These are phyloP conservation scores for Nemophila menziesii DNA, from an alignment of 257 asterid species.

Conservation along the genomic window DNA sequence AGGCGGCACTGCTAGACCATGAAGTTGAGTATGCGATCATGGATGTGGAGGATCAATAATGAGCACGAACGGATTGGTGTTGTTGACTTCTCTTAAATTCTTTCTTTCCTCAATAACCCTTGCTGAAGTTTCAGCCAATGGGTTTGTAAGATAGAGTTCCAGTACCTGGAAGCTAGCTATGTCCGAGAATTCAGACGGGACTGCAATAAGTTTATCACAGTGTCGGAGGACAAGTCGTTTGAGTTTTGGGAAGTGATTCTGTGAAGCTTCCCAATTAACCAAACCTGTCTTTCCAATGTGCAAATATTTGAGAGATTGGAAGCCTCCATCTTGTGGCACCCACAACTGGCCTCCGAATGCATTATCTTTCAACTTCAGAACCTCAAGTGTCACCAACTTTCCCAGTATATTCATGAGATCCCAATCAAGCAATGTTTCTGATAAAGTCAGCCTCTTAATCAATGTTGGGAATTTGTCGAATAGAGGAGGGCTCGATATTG, in stretches of 20 bases:
- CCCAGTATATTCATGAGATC: not conserved
- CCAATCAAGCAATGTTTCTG: slow-evolving; percentile 24
- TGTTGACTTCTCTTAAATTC: too few species aligned
- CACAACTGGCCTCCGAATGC: slow-evolving; percentile 2
- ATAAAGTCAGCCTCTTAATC: slow-evolving; percentile 13
- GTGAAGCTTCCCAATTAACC: not conserved
- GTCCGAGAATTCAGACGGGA: slow-evolving; percentile 20
- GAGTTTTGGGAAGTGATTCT: slow-evolving; percentile 2
- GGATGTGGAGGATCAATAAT: slow-evolving; percentile 11
- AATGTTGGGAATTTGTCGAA: slow-evolving; percentile 11
- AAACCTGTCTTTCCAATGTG: slow-evolving; percentile 4
- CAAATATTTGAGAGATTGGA: slow-evolving; percentile 3
- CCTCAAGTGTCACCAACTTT: not conserved
- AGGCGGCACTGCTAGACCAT: not conserved
- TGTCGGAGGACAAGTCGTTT: slow-evolving; percentile 2
- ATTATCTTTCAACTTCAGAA: slow-evolving; percentile 4
- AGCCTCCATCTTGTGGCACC: not conserved
- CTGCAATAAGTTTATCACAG: not conserved
- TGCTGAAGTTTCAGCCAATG: slow-evolving; percentile 16
- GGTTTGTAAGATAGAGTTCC: slow-evolving; percentile 11
- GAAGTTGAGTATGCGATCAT: not conserved
- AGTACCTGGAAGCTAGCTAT: slow-evolving; percentile 21
- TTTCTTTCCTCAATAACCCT: not conserved
- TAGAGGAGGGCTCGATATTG: not conserved
- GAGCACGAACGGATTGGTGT: slow-evolving; percentile 14